phyloP scores from a whole-genome alignment of 139 green algal species.

The Chlamydomonas eustigma region DNA sequence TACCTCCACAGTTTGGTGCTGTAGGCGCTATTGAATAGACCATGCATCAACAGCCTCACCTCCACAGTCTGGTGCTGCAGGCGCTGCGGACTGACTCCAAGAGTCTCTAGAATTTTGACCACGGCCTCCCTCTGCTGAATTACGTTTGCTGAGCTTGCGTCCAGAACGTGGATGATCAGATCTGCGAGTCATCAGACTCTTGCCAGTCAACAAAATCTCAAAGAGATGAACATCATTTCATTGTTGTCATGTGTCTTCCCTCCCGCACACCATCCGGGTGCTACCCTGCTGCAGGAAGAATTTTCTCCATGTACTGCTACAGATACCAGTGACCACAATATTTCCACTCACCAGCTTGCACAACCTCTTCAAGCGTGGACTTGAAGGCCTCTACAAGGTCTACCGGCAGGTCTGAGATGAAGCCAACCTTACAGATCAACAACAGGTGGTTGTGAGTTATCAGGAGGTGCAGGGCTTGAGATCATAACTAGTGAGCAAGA shows the following conservation, averaged over 20 bases:
- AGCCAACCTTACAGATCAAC: constrained; percentile 49
- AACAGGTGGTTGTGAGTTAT: no score
- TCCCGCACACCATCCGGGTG: not conserved
- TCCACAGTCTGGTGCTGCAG: constrained; percentile 14
- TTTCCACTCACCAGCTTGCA: constrained; percentile 29
- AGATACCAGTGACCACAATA: not conserved
- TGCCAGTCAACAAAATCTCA: no score
- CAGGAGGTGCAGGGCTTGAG: no score
- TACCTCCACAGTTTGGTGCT: constrained; percentile 17
- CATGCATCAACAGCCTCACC: no score
- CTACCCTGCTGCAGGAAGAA: no score
- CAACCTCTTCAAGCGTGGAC: constrained; percentile 71
- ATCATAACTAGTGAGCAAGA: no score
- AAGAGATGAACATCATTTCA: no score
- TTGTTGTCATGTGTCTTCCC: not conserved
- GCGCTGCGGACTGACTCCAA: constrained; percentile 11
- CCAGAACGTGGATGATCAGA: constrained; percentile 69
- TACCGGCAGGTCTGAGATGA: constrained; percentile 69
- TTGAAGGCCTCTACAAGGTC: constrained; percentile 66
- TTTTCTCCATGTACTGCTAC: no score
- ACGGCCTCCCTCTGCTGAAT: constrained; percentile 49
- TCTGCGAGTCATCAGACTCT: constrained; percentile 24
- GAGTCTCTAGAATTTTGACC: constrained; percentile 34
- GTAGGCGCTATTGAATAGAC: not conserved
- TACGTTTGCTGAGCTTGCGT: constrained; percentile 43